Evolutionary conservation across 1,284 basidiomycete species (phyloP).

Genomic region (Tilletia setariae): DNA sequence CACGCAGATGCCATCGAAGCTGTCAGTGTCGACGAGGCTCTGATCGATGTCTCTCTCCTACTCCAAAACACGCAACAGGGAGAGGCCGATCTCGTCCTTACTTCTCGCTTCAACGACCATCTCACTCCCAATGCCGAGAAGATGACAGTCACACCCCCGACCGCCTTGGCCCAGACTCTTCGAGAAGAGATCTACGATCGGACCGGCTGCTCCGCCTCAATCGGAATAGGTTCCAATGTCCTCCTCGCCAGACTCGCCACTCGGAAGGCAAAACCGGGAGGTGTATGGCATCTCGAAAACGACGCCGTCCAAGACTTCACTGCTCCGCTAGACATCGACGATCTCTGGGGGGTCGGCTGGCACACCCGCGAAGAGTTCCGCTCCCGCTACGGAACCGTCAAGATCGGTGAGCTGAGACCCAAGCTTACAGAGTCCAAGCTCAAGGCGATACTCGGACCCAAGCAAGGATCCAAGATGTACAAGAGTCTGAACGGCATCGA

Average conservation of each 20-base stretch:
- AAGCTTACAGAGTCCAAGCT: slow-evolving; percentile 28
- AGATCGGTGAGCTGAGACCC: slow-evolving; percentile 63
- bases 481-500: slow-evolving; percentile 81
- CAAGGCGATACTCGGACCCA: slow-evolving; percentile 69
- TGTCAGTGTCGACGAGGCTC: slow-evolving; percentile 91
- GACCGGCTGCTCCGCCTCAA: slow-evolving; percentile 75
- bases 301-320: slow-evolving; percentile 62
- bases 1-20: slow-evolving; percentile 89
- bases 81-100: not conserved
- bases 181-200: slow-evolving; percentile 69
- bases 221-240: slow-evolving; percentile 88
- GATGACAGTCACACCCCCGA: not conserved
- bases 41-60: slow-evolving; percentile 78
- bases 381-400: slow-evolving; percentile 71
- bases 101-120: not conserved
- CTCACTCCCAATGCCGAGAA: not conserved
- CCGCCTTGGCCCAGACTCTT: slow-evolving; percentile 70
- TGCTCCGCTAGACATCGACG: slow-evolving; percentile 73
- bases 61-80: slow-evolving; percentile 53
- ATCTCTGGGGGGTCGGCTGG: slow-evolving; percentile 82
- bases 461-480: slow-evolving; percentile 77
- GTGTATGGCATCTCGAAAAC: slow-evolving; percentile 71
- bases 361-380: slow-evolving; percentile 51
- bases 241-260: slow-evolving; percentile 88
- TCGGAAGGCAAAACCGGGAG: slow-evolving; percentile 82